These are phyloP conservation scores for Mediolabrus comicus DNA, from an alignment of 108 stramenopile genomes.

Conservation along the genomic window DNA sequence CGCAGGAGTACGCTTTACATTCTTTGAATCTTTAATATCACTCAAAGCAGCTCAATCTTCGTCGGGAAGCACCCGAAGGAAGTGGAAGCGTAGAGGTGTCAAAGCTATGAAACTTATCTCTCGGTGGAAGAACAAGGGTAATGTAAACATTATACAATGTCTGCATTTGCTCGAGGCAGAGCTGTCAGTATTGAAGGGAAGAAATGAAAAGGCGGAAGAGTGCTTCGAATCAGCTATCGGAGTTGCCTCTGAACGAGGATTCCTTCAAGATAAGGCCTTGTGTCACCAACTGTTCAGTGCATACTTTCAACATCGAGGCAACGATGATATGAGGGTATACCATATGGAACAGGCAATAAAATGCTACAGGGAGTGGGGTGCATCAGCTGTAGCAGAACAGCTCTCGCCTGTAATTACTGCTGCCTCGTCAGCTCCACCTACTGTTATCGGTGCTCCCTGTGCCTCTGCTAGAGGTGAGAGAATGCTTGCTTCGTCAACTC, in stretches of 20 bases:
- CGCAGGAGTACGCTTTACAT: background rate
- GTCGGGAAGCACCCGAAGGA: too few species aligned
- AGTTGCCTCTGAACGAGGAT: background rate
- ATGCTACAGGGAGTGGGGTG: background rate
- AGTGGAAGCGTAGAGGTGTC: background rate
- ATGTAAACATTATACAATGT: background rate
- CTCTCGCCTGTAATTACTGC: too few species aligned
- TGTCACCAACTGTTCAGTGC: background rate
- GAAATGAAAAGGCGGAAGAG: background rate
- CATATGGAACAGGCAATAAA: background rate
- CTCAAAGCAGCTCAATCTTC: too few species aligned
- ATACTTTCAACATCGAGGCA: background rate
- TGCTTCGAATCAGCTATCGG: background rate
- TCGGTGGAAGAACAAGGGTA: background rate
- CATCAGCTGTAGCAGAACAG: too few species aligned
- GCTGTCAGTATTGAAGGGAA: background rate
- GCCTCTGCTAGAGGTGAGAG: too few species aligned
- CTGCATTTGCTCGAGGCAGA: background rate
- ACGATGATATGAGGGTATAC: background rate
- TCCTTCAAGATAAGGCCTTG: conserved; percentile 1
- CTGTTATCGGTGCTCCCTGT: too few species aligned
- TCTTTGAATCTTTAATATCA: background rate
- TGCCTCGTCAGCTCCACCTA: too few species aligned
- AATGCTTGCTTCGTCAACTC: too few species aligned
- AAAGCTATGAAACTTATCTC: background rate